phyloP scores from a whole-genome alignment of 176 grass and related monocot species.

The Rhynchospora pubera region DNA sequence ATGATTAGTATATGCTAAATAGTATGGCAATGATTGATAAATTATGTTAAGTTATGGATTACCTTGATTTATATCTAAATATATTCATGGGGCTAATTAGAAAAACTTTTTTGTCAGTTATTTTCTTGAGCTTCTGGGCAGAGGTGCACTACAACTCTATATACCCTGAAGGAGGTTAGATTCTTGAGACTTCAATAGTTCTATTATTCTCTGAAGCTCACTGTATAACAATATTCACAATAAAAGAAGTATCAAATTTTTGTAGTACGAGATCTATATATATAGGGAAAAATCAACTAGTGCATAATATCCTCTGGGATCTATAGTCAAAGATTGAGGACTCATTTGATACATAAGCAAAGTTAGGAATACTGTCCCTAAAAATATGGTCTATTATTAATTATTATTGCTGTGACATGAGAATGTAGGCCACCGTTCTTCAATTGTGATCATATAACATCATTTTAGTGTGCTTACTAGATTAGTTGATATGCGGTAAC shows the following conservation, averaged over 20 bases:
- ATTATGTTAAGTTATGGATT: not conserved
- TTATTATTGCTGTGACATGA: not conserved
- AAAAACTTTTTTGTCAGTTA: constrained; percentile 33
- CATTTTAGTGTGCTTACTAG: not conserved
- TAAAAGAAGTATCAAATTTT: not conserved
- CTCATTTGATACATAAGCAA: not conserved
- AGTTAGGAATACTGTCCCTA: constrained; percentile 3
- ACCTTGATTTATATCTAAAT: not conserved
- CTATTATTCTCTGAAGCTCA: not conserved
- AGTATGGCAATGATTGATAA: not conserved
- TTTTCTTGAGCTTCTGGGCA: constrained; percentile 73
- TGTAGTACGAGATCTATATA: not conserved
- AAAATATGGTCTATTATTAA: not conserved
- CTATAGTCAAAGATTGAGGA: not conserved
- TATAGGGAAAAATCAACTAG: not conserved
- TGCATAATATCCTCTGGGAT: not conserved
- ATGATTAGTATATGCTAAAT: not conserved
- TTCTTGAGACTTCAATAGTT: not conserved
- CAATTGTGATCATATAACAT: not conserved
- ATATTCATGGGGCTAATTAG: not conserved
- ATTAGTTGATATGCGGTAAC: not conserved
- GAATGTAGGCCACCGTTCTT: not conserved
- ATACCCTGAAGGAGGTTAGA: constrained; percentile 47
- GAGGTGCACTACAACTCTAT: constrained; percentile 76
- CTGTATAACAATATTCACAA: not conserved